Evolutionary conservation across 371 early-diverging fungal species (phyloP).

Genomic region (Circinella minor): DNA sequence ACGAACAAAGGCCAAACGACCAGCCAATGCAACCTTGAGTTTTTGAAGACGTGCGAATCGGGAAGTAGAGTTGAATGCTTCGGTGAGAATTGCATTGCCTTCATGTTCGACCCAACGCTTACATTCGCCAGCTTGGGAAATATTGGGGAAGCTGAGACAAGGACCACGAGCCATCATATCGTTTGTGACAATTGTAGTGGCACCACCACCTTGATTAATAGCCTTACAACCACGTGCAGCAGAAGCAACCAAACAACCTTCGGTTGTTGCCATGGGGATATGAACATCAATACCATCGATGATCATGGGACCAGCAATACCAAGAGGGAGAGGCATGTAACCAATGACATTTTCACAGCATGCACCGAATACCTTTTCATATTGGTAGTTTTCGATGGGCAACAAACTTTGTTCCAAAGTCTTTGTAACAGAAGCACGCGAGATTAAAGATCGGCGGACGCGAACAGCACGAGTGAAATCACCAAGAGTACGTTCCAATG

Average conservation of each 20-base stretch:
- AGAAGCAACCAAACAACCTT: constrained; percentile 95
- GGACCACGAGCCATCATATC: constrained; percentile 98
- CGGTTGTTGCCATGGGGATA: constrained; percentile 98
- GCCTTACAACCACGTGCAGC: constrained; percentile 97
- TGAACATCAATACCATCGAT: constrained; percentile 82
- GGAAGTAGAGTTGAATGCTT: constrained; percentile 88
- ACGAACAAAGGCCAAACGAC: constrained; percentile 82
- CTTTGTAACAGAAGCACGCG: constrained; percentile 70
- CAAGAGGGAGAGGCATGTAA: constrained; percentile 93
- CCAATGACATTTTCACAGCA: constrained; percentile 99
- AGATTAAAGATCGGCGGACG: constrained; percentile 80
- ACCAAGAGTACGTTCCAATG: constrained; percentile 80
- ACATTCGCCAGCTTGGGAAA: constrained; percentile 70
- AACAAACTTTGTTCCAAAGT: constrained; percentile 70
- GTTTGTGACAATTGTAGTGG: constrained; percentile 78
- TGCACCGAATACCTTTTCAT: constrained; percentile 86
- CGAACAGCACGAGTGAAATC: constrained; percentile 84
- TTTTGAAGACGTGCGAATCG: constrained; percentile 87
- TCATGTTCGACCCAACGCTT: constrained; percentile 79
- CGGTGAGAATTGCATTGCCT: constrained; percentile 68
- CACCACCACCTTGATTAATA: constrained; percentile 90
- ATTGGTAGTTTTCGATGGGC: constrained; percentile 87
- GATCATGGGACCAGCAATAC: constrained; percentile 85
- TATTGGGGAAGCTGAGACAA: constrained; percentile 83
- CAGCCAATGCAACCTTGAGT: constrained; percentile 87